Evolutionary conservation across 306 rosid genomes (phyloP).

Genomic region (Senna siamea): DNA sequence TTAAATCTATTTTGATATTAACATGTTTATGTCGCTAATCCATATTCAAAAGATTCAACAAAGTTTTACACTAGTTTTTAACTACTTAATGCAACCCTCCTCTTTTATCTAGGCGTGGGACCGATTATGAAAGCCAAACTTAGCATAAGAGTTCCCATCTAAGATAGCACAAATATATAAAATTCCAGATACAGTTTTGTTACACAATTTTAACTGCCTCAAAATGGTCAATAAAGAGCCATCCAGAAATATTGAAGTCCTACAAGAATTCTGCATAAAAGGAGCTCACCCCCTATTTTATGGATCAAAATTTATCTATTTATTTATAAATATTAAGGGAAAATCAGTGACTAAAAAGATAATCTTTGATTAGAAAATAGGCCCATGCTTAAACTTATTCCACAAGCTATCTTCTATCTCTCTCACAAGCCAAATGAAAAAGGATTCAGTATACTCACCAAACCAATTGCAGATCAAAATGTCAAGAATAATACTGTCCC

Average conservation of each 20-base stretch:
- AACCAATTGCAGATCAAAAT: slow-evolving; percentile 97
- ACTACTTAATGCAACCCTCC: no score
- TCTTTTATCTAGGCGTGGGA: no score
- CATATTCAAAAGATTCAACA: no score
- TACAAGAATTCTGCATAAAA: not conserved
- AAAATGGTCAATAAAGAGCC: not conserved
- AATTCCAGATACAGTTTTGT: not conserved
- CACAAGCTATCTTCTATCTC: slow-evolving; percentile 12
- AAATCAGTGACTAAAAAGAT: not conserved
- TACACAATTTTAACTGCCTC: not conserved
- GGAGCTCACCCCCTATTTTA: not conserved
- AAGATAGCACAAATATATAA: not conserved
- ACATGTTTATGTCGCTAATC: no score
- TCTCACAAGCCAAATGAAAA: slow-evolving; percentile 6
- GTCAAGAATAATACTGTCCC: slow-evolving; percentile 98
- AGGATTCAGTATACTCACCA: slow-evolving; percentile 60
- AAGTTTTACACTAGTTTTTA: no score
- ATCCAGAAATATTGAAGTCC: not conserved
- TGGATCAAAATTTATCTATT: not conserved
- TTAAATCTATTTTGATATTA: no score
- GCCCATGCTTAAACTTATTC: slow-evolving; percentile 5
- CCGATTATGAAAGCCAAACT: no score
- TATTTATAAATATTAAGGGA: not conserved
- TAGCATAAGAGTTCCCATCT: no score
- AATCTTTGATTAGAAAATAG: not conserved